A percentile compares a stretch with the other conserved stretches of the same genome.
Conservation (phyloP, 306 rosid genomes). For the Arachis stenosperma region DNA sequence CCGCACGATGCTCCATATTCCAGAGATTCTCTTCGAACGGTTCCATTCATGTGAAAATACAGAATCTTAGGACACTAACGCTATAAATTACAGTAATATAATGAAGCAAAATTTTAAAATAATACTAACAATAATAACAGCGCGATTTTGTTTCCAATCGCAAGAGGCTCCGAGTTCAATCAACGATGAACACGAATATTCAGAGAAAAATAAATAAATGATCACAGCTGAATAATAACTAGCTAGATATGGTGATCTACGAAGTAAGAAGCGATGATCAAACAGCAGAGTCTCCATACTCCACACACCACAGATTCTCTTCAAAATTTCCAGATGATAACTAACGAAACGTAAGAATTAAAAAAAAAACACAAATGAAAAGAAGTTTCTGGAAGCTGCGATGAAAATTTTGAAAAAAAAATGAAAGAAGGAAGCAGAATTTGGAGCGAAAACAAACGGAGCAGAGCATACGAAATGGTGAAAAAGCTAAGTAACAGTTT, state of each 20-base stretch:
- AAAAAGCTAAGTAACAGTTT: not conserved
- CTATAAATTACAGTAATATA: not conserved
- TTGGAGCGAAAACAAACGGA: not conserved
- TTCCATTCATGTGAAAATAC: not conserved
- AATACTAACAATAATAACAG: not conserved
- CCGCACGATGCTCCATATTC: not conserved
- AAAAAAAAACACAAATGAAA: constrained; percentile 3
- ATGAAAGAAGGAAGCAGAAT: not conserved
- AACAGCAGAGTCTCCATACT: constrained; percentile 15
- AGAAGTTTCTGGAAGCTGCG: not conserved
- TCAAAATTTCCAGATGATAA: not conserved
- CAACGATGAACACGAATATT: not conserved
- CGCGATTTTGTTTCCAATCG: not conserved
- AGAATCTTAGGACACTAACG: not conserved
- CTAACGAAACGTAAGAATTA: not conserved
- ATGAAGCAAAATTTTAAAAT: not conserved
- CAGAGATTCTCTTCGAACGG: not conserved
- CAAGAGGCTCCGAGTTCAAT: not conserved
- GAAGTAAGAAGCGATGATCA: constrained; percentile 9
- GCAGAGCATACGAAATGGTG: not conserved
- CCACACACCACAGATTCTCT: not conserved
- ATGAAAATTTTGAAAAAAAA: not conserved
- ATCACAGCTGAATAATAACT: not conserved
- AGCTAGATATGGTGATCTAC: not conserved
- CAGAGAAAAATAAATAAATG: not conserved